Conservation (phyloP, 345 rosid genomes). For the Gynandropsis gynandra region DNA sequence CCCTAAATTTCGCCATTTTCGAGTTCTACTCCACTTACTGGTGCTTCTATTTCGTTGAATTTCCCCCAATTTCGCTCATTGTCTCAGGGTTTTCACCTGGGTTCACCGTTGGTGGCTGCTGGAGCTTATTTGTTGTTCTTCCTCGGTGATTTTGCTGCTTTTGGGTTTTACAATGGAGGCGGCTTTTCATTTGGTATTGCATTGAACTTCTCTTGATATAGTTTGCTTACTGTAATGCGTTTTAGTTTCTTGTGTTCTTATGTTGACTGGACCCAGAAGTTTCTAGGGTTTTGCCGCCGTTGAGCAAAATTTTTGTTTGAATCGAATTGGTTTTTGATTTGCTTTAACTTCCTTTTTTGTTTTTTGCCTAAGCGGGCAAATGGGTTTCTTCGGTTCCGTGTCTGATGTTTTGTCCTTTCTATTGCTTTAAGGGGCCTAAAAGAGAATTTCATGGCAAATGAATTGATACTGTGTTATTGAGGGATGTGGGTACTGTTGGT, state of each 20-base stretch:
- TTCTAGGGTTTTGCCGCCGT: conserved; percentile 26
- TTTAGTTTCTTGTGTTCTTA: conserved; percentile 2
- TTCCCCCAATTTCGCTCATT: conserved; percentile 9
- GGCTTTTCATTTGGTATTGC: conserved; percentile 28
- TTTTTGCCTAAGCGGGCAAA: conserved; percentile 1
- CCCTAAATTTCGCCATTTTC: conserved; percentile 8
- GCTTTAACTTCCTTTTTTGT: background rate
- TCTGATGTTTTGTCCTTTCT: conserved; percentile 1
- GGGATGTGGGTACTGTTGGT: conserved; percentile 26
- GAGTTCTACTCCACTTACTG: conserved; percentile 14
- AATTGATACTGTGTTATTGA: background rate
- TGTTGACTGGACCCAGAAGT: conserved; percentile 4
- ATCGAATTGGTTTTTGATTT: conserved; percentile 1
- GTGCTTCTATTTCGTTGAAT: background rate
- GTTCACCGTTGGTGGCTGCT: background rate
- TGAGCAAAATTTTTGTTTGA: background rate
- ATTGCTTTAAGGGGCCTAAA: conserved; percentile 12
- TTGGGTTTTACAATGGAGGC: conserved; percentile 13
- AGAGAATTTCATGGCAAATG: background rate
- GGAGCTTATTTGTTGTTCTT: background rate
- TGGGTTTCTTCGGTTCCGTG: background rate
- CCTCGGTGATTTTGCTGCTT: conserved; percentile 10
- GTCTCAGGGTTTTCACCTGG: conserved; percentile 8
- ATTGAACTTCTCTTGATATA: background rate
- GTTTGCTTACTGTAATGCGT: too few relatives aligned